phyloP scores from a whole-genome alignment of 352 stramenopile species.

The Globisporangium rhizosaccharum region DNA sequence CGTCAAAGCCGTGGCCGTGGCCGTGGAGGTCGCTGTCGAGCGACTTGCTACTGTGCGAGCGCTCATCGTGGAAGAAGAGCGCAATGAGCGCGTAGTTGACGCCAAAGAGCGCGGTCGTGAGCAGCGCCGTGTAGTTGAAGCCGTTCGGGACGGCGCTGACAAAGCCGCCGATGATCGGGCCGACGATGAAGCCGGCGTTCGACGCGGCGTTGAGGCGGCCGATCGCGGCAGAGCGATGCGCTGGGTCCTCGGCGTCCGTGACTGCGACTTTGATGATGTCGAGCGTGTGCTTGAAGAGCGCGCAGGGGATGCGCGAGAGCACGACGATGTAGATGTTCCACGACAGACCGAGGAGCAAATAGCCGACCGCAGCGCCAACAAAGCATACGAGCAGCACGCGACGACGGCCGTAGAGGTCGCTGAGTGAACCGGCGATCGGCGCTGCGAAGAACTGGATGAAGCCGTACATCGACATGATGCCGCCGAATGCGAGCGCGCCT shows the following conservation, averaged over 20 bases:
- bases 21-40: slow-evolving; percentile 1
- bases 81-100: slow-evolving; percentile 69
- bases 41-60: slow-evolving; percentile 10
- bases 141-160: slow-evolving; percentile 60
- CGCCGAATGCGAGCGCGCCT: slow-evolving; percentile 58
- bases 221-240: slow-evolving; percentile 38
- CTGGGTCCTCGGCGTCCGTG: slow-evolving; percentile 44
- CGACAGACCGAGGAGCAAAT: slow-evolving; percentile 62
- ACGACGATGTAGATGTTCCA: slow-evolving; percentile 79
- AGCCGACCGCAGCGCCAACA: slow-evolving; percentile 48
- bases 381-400: slow-evolving; percentile 60
- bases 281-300: slow-evolving; percentile 81
- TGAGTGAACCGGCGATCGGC: slow-evolving; percentile 64
- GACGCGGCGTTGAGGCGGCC: slow-evolving; percentile 68
- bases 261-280: slow-evolving; percentile 73
- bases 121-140: slow-evolving; percentile 78
- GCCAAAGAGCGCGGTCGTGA: slow-evolving; percentile 59
- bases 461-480: slow-evolving; percentile 82
- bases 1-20: not conserved
- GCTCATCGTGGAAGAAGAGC: slow-evolving; percentile 35
- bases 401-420: slow-evolving; percentile 60
- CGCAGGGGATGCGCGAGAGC: slow-evolving; percentile 62
- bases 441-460: slow-evolving; percentile 83
- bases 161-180: slow-evolving; percentile 62
- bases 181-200: slow-evolving; percentile 75